Conservation (phyloP, 257 asterid genomes). For the Prunella vulgaris region DNA sequence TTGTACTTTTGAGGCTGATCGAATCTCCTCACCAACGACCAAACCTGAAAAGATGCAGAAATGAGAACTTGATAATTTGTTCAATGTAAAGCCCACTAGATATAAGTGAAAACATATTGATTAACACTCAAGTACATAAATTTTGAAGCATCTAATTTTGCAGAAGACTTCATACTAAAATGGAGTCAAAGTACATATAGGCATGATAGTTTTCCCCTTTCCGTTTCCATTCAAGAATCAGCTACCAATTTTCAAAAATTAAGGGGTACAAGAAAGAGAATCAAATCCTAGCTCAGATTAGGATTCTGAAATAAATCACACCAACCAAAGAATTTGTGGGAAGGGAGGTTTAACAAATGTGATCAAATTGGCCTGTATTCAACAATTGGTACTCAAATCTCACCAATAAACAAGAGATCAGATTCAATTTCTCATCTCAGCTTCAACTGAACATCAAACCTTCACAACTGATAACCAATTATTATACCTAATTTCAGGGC, state of each 20-base stretch:
- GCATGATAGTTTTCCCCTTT: conserved; percentile 1
- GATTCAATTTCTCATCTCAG: conserved; percentile 1
- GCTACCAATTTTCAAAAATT: not conserved
- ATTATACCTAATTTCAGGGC: conserved; percentile 10
- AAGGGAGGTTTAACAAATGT: not conserved
- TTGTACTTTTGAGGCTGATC: conserved; percentile 92
- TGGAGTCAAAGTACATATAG: not conserved
- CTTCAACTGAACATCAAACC: conserved; percentile 10
- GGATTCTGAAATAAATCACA: not conserved
- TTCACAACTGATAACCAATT: not conserved
- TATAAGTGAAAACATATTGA: not conserved
- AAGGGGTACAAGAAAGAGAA: not conserved
- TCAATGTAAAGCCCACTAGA: not conserved
- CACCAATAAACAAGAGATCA: conserved; percentile 1
- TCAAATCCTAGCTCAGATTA: not conserved
- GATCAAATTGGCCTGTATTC: conserved; percentile 1
- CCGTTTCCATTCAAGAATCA: not conserved
- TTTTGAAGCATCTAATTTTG: not conserved
- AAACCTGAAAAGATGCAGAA: conserved; percentile 44
- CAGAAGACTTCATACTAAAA: not conserved
- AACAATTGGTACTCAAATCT: conserved; percentile 4
- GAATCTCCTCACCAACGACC: conserved; percentile 91
- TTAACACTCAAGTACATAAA: conserved; percentile 11
- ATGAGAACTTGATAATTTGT: not conserved
- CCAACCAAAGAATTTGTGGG: not conserved